These are phyloP conservation scores for Sungouiella blattae DNA, from an alignment of 805 yeast species.

Conservation along the genomic window DNA sequence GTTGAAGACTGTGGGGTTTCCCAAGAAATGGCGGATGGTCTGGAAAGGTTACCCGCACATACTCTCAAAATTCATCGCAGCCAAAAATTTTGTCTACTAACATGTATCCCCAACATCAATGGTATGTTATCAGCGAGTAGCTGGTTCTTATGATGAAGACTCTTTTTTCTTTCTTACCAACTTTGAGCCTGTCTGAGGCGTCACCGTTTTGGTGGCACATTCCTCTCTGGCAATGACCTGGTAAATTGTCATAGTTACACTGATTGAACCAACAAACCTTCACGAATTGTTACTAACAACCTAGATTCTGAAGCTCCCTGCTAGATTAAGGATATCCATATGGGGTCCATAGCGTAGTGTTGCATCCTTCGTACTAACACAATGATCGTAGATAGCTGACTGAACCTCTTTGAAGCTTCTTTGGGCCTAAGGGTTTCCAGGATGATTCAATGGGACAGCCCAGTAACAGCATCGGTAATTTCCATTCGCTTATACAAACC, in stretches of 20 bases:
- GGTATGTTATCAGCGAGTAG: constrained; percentile 6
- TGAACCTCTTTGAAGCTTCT: no score
- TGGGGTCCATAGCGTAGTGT: no score
- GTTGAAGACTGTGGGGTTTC: no score
- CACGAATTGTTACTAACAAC: background rate
- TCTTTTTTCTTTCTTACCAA: constrained; percentile 30
- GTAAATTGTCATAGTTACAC: constrained; percentile 89
- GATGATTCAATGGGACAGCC: no score
- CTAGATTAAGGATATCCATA: no score
- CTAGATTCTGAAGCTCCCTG: no score
- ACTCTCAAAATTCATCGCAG: constrained; percentile 2
- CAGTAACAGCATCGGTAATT: no score
- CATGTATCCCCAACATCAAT: background rate
- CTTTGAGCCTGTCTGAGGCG: constrained; percentile 36
- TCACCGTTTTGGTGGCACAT: constrained; percentile 52
- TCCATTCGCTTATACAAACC: no score
- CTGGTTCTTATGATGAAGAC: constrained; percentile 33
- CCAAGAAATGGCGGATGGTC: no score
- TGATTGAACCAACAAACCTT: constrained; percentile 42
- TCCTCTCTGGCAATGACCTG: constrained; percentile 52
- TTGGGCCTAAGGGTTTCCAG: no score
- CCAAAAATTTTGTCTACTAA: constrained; percentile 1
- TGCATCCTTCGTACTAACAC: no score
- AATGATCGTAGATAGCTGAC: no score
- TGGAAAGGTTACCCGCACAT: constrained; percentile 13